Evolutionary conservation across 2,329 filamentous ascomycete genomes (phyloP).

Genomic region (Sporothrix brunneoviolacea): DNA sequence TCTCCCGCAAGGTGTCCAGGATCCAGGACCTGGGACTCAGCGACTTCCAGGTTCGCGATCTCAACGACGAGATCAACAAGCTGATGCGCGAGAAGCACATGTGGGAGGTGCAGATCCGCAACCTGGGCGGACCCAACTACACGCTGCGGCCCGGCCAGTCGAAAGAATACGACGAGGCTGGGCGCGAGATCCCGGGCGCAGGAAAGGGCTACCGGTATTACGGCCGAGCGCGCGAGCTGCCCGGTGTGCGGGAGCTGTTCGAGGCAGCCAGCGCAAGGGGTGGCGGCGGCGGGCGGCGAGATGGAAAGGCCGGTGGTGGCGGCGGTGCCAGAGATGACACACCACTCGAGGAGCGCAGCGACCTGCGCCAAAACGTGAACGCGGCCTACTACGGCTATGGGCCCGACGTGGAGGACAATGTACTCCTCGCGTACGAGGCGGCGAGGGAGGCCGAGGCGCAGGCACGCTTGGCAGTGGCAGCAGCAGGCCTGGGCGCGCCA

Average conservation of each 20-base stretch:
- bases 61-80: conserved; percentile 99
- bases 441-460: conserved; percentile 77
- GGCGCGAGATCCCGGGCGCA: conserved; percentile 62
- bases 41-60: conserved; percentile 93
- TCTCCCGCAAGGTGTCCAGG: conserved; percentile 90
- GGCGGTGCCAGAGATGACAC: background rate
- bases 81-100: conserved; percentile 98
- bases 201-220: conserved; percentile 82
- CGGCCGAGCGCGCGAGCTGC: conserved; percentile 75
- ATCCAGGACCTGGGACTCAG: conserved; percentile 89
- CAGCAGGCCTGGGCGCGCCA: conserved; percentile 27
- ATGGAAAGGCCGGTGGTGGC: conserved; percentile 25
- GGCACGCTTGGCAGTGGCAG: conserved; percentile 56
- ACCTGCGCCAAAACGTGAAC: conserved; percentile 71
- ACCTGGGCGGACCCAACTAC: conserved; percentile 95
- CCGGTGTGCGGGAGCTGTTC: conserved; percentile 94
- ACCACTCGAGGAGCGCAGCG: conserved; percentile 59
- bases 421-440: conserved; percentile 71
- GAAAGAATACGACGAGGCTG: conserved; percentile 67
- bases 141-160: conserved; percentile 52
- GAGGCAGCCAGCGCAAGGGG: conserved; percentile 61
- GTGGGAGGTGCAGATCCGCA: conserved; percentile 96
- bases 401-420: conserved; percentile 82
- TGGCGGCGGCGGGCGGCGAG: conserved; percentile 30
- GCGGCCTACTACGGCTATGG: conserved; percentile 96